Conservation (phyloP, 1,284 basidiomycete genomes). For the Rhodotorula sp. region DNA sequence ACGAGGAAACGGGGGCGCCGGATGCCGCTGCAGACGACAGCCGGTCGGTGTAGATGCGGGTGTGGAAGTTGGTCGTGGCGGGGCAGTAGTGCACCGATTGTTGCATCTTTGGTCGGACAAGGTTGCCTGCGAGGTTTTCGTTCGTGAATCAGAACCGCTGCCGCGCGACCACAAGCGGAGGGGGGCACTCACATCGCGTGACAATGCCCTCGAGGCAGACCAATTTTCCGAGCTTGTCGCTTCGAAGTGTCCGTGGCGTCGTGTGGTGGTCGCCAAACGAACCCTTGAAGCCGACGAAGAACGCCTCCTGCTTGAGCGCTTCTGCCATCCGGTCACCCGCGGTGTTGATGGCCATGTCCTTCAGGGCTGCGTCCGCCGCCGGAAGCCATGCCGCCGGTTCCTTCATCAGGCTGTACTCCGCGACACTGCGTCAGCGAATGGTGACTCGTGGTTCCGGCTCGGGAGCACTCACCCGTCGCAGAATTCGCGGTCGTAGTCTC, state of each 20-base stretch:
- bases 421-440: background rate
- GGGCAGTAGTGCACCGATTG: constrained; percentile 95
- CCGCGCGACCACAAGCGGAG: background rate
- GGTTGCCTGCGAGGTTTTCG: constrained; percentile 59
- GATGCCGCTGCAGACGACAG: constrained; percentile 71
- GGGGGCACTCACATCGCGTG: constrained; percentile 68
- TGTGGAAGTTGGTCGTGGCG: constrained; percentile 78
- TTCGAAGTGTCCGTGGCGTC: constrained; percentile 87
- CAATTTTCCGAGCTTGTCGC: constrained; percentile 90
- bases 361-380: constrained; percentile 84
- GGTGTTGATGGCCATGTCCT: constrained; percentile 76
- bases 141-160: no score
- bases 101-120: constrained; percentile 98
- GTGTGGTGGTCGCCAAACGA: constrained; percentile 99
- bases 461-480: constrained; percentile 52
- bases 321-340: constrained; percentile 55
- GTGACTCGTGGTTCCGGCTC: no score
- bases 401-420: constrained; percentile 67
- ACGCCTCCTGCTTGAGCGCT: constrained; percentile 28
- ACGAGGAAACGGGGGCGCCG: constrained; percentile 75
- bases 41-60: constrained; percentile 88
- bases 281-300: constrained; percentile 89
- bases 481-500: constrained; percentile 84
- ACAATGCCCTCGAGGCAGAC: constrained; percentile 98
- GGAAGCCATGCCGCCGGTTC: constrained; percentile 87